Base-by-base conservation (phyloP, 1,284 basidiomycete genomes). In the Sporisorium sorghi region DNA sequence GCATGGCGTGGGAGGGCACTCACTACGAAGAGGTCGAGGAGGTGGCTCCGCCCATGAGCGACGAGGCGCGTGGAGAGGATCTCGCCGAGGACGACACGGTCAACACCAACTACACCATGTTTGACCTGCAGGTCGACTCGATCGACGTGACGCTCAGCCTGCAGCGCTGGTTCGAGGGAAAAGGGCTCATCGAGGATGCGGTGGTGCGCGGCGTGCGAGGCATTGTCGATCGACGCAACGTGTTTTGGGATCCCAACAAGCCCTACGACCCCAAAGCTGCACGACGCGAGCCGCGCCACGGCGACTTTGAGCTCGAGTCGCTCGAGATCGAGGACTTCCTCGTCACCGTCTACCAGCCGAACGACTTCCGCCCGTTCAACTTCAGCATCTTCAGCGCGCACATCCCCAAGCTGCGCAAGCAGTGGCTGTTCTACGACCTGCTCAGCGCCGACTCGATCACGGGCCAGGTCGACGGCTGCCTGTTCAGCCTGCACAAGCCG, bases 131-230 rank as follows among this genome's bases (percentile, higher is more conserved):
- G 46, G 78, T 84, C 26, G 96, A 97, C 83, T 93, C 93, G 32
- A 91, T 99, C 57, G 97, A 99, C 75, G 95, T 99, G 14, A 95
- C 93, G 0, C 87, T 99, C n/a, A 96, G 93, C 54, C 87, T 99
- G 12, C 90, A 90, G 85, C 88, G 92, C 52, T 99, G 97, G 97
- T 87, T 97, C 52, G 94, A 97, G 83, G 97, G 96, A 1, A 97
- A 95, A 83, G 97, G 97, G 0, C 86, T 99, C 5, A 87, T 99
- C 14, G 90, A 94, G 76, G 91, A 94, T 83, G 96, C 94, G 0
- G 92, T 92, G 19, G 88, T 99, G 54, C 93, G 93, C 80, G 97
- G 97, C 47, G 94, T 99, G 3, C 90, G 97, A 51, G 97, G 97
- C 19, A 91, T 96, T 17, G 86, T 99, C 52, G 96, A 98, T 84